Conservation (phyloP, 768 basidiomycete genomes). For the Chalciporus sphaerocephalus region DNA sequence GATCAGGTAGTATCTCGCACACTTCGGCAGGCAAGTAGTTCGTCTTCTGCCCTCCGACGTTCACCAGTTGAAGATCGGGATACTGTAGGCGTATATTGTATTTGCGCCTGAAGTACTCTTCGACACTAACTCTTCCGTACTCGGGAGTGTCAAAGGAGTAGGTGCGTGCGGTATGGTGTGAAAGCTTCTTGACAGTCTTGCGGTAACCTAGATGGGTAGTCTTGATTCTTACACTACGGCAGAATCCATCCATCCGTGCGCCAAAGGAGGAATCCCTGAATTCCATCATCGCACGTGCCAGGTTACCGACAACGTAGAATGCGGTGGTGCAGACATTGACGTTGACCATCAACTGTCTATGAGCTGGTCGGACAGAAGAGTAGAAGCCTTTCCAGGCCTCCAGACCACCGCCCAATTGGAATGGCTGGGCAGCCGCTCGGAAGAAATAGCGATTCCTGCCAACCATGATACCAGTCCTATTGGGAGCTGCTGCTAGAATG, state of each 20-base stretch:
- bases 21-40: slow-evolving; percentile 45
- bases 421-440: slow-evolving; percentile 28
- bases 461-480: slow-evolving; percentile 47
- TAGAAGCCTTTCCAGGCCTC: slow-evolving; percentile 56
- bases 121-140: slow-evolving; percentile 40
- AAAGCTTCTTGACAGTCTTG: slow-evolving; percentile 62
- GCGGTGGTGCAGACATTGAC: slow-evolving; percentile 52
- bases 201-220: slow-evolving; percentile 70
- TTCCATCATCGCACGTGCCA: slow-evolving; percentile 40
- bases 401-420: slow-evolving; percentile 47
- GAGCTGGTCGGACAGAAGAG: slow-evolving; percentile 37
- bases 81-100: slow-evolving; percentile 37
- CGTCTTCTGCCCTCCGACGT: slow-evolving; percentile 44
- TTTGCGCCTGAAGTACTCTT: slow-evolving; percentile 45
- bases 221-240: slow-evolving; percentile 59
- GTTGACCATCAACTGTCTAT: slow-evolving; percentile 49
- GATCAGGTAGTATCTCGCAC: slow-evolving; percentile 43
- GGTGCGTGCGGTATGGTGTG: slow-evolving; percentile 36
- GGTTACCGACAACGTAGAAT: slow-evolving; percentile 41
- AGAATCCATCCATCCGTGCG: slow-evolving; percentile 57
- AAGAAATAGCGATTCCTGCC: slow-evolving; percentile 55
- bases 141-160: slow-evolving; percentile 41
- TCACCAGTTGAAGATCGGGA: slow-evolving; percentile 43
- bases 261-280: slow-evolving; percentile 51
- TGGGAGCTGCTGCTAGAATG: slow-evolving; percentile 42